A percentile compares a stretch with the other conserved stretches of the same genome.
Evolutionary conservation across 768 basidiomycete genomes (phyloP).

Genomic region (Pulveroboletus ravenelii): DNA sequence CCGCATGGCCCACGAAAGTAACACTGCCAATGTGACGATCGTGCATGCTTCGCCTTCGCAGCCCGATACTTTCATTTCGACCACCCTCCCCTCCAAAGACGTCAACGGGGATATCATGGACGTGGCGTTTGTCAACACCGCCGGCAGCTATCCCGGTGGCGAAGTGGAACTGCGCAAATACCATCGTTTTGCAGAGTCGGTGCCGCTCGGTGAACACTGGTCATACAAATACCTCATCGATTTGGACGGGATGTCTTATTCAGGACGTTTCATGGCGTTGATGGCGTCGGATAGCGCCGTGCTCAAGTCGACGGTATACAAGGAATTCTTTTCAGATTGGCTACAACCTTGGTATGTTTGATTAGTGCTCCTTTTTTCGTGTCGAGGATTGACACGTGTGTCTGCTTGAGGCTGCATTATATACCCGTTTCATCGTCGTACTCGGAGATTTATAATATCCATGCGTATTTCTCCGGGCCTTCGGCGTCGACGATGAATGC

Average conservation of each 20-base stretch:
- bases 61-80: slow-evolving; percentile 54
- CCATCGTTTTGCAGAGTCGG: slow-evolving; percentile 70
- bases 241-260: slow-evolving; percentile 94
- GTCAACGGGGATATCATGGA: slow-evolving; percentile 86
- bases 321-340: slow-evolving; percentile 90
- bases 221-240: slow-evolving; percentile 90
- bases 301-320: slow-evolving; percentile 86
- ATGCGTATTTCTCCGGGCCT: slow-evolving; percentile 89
- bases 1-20: slow-evolving; percentile 61
- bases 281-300: slow-evolving; percentile 85
- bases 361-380: background rate
- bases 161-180: slow-evolving; percentile 54
- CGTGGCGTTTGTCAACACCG: slow-evolving; percentile 75
- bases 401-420: slow-evolving; percentile 73
- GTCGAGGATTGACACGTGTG: background rate
- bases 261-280: slow-evolving; percentile 81
- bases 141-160: slow-evolving; percentile 77
- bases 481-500: slow-evolving; percentile 52
- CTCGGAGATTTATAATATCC: slow-evolving; percentile 89
- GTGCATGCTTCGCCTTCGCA: slow-evolving; percentile 64
- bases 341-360: slow-evolving; percentile 75
- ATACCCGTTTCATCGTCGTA: slow-evolving; percentile 88
- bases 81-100: slow-evolving; percentile 49
- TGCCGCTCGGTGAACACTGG: slow-evolving; percentile 85
- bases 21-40: slow-evolving; percentile 52